Evolutionary conservation across 2,329 filamentous ascomycete genomes (phyloP).

Genomic region (Phoma sp.): DNA sequence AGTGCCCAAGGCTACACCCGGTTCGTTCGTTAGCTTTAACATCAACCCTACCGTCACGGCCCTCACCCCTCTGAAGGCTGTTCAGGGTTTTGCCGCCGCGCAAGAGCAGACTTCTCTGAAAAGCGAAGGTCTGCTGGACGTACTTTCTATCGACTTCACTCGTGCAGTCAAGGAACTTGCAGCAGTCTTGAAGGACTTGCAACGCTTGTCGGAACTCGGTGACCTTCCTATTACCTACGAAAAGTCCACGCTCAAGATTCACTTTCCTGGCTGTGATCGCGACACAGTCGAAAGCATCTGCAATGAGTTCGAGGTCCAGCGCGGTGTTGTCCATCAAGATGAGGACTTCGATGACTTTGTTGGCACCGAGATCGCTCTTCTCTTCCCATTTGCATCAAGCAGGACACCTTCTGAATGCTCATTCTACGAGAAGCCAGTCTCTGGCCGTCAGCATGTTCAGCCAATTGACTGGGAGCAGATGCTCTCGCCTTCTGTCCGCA

Average conservation of each 20-base stretch:
- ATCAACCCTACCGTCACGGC: conserved; percentile 90
- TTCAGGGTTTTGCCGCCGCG: conserved; percentile 58
- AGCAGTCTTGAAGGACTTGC: conserved; percentile 79
- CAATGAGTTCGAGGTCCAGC: conserved; percentile 81
- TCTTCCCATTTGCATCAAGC: conserved; percentile 84
- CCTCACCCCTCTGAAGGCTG: conserved; percentile 71
- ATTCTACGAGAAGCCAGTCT: conserved; percentile 52
- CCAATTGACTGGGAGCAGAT: conserved; percentile 63
- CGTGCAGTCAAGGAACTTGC: conserved; percentile 84
- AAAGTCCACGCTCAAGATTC: conserved; percentile 72
- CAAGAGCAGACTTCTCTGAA: conserved; percentile 68
- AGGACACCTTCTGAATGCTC: conserved; percentile 54
- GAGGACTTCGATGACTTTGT: conserved; percentile 71
- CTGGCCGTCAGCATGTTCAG: conserved; percentile 39
- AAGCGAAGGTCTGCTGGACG: conserved; percentile 81
- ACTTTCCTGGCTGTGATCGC: conserved; percentile 89
- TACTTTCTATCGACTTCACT: conserved; percentile 86
- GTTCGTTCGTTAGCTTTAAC: conserved; percentile 87
- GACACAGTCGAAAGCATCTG: conserved; percentile 82
- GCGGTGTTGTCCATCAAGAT: conserved; percentile 81
- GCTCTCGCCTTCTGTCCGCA: conserved; percentile 54
- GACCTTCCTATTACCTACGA: conserved; percentile 82
- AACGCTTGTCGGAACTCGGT: conserved; percentile 75
- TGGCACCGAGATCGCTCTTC: conserved; percentile 75
- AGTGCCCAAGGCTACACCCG: conserved; percentile 65